A percentile compares a stretch with the other conserved stretches of the same genome.
phyloP scores from a whole-genome alignment of 345 rosid species.

The Eucalyptus marginata region DNA sequence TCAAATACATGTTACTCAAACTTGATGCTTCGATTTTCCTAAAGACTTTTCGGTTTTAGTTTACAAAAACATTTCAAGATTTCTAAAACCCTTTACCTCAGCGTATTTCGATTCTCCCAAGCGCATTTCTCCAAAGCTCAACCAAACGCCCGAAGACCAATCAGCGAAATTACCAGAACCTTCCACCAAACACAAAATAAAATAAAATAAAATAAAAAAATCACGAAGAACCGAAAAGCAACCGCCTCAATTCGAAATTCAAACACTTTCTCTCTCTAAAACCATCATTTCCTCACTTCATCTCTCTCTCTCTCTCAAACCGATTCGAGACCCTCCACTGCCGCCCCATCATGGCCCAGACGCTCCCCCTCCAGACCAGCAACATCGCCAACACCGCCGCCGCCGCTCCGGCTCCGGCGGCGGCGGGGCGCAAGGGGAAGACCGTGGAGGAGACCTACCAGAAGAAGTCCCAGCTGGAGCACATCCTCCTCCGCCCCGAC shows the following conservation, averaged over 20 bases:
- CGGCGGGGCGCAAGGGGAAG: slow-evolving; percentile 5
- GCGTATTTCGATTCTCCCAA: too few relatives aligned
- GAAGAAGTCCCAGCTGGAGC: slow-evolving; percentile 95
- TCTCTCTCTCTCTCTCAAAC: neutral
- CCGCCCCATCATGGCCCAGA: slow-evolving; percentile 2
- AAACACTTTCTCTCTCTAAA: neutral
- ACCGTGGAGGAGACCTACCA: slow-evolving; percentile 91
- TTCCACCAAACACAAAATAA: accelerated
- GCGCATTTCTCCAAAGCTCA: too few relatives aligned
- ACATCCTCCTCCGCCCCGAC: slow-evolving; percentile 94
- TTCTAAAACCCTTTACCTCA: too few relatives aligned
- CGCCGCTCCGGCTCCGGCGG: neutral
- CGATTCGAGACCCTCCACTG: neutral
- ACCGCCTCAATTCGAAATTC: neutral
- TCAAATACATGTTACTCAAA: too few relatives aligned
- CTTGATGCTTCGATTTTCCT: too few relatives aligned
- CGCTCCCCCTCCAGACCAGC: slow-evolving; percentile 56
- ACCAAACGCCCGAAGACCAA: too few relatives aligned
- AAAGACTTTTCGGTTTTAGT: too few relatives aligned
- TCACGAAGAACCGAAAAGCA: neutral
- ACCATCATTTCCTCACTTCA: neutral
- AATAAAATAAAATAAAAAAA: neutral
- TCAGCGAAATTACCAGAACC: neutral
- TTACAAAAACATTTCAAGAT: too few relatives aligned
- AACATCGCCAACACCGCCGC: slow-evolving; percentile 38